phyloP scores from a whole-genome alignment of 176 grass and related monocot genomes.

The Musa itinerans region DNA sequence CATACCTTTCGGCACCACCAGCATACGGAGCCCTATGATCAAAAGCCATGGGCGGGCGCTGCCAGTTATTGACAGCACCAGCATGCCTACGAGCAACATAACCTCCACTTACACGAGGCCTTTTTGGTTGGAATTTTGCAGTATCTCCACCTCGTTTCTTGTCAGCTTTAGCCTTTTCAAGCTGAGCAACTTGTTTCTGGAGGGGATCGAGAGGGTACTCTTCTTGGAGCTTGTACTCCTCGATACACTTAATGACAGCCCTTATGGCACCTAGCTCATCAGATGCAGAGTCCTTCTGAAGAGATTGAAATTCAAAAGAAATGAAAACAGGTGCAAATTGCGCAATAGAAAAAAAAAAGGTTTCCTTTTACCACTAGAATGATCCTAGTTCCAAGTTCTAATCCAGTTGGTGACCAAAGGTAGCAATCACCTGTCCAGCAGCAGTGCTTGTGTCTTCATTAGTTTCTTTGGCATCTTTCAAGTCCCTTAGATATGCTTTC shows the following conservation, averaged over 20 bases:
- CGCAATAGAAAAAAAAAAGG: background rate
- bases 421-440: slow-evolving; percentile 26
- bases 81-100: background rate
- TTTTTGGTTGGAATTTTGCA: slow-evolving; percentile 20
- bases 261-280: background rate
- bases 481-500: slow-evolving; percentile 52
- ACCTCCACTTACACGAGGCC: background rate
- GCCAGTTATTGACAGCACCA: slow-evolving; percentile 22
- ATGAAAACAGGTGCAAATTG: background rate
- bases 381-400: background rate
- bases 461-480: slow-evolving; percentile 39
- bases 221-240: slow-evolving; percentile 65
- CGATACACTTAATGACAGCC: slow-evolving; percentile 33
- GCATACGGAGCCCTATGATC: slow-evolving; percentile 15
- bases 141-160: slow-evolving; percentile 9
- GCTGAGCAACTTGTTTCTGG: slow-evolving; percentile 49
- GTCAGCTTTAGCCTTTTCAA: slow-evolving; percentile 43
- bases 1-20: background rate
- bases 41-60: slow-evolving; percentile 24
- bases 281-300: background rate
- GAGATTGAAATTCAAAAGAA: background rate
- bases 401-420: background rate
- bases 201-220: slow-evolving; percentile 60
- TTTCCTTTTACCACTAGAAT: background rate
- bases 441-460: slow-evolving; percentile 29